Percentiles rank a stretch among this genome's conserved stretches.
Evolutionary conservation across 345 rosid genomes (phyloP).

Genomic region (Microcos paniculata): DNA sequence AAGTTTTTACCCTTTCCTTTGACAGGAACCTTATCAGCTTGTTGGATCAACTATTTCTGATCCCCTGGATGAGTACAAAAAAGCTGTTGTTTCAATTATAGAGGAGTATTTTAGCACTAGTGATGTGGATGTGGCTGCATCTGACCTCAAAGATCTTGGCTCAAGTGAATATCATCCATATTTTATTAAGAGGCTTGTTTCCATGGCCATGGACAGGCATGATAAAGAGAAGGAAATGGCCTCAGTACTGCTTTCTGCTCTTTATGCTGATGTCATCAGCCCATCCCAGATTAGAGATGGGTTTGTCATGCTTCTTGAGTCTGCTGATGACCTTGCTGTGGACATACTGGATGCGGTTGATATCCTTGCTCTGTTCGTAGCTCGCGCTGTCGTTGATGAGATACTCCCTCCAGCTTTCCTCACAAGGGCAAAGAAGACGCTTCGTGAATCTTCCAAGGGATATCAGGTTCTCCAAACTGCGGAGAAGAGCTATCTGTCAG

Average conservation of each 20-base stretch:
- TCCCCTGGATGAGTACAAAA: constrained; percentile 93
- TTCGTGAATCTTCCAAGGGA: constrained; percentile 79
- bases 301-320: constrained; percentile 91
- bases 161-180: constrained; percentile 87
- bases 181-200: constrained; percentile 86
- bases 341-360: constrained; percentile 92
- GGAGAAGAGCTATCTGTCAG: constrained; percentile 95
- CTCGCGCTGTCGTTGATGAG: constrained; percentile 97
- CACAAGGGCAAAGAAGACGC: constrained; percentile 70
- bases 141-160: constrained; percentile 94
- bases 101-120: constrained; percentile 94
- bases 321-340: constrained; percentile 92
- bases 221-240: constrained; percentile 99
- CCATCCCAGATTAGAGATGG: constrained; percentile 94
- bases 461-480: constrained; percentile 80
- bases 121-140: constrained; percentile 87
- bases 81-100: constrained; percentile 73
- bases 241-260: constrained; percentile 83
- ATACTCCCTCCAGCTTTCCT: constrained; percentile 93
- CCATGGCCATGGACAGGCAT: constrained; percentile 98
- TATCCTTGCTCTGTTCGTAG: constrained; percentile 84
- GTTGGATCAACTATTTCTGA: constrained; percentile 81
- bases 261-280: constrained; percentile 88
- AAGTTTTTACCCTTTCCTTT: constrained; percentile 11
- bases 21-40: constrained; percentile 85